Evolutionary conservation across 306 rosid genomes (phyloP).

Genomic region (Vigna radiata): DNA sequence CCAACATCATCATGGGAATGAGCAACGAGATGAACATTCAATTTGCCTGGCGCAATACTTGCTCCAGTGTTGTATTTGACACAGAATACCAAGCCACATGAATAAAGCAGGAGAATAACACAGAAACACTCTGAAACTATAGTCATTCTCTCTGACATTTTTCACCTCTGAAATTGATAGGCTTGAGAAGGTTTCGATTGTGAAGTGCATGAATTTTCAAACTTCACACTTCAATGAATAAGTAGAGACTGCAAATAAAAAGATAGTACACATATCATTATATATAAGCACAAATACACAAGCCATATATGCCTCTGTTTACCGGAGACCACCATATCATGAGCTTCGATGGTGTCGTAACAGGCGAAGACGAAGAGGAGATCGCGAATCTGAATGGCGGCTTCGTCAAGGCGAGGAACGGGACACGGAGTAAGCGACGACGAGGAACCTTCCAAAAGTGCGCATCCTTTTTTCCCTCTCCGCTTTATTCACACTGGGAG

Average conservation of each 20-base stretch:
- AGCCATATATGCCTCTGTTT: constrained; percentile 39
- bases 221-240: not conserved
- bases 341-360: too few relatives aligned
- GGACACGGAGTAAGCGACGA: too few relatives aligned
- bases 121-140: not conserved
- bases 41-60: not conserved
- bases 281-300: constrained; percentile 21
- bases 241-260: too few relatives aligned
- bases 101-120: not conserved
- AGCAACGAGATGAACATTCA: not conserved
- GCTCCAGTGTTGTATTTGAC: constrained; percentile 1
- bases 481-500: too few relatives aligned
- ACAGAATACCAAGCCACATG: not conserved
- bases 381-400: too few relatives aligned
- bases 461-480: too few relatives aligned
- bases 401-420: too few relatives aligned
- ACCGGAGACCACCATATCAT: constrained; percentile 99
- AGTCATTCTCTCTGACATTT: not conserved
- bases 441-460: too few relatives aligned
- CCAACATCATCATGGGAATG: constrained; percentile 16
- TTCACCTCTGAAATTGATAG: not conserved
- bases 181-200: too few relatives aligned
- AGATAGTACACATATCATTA: constrained; percentile 13
- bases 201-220: not conserved
- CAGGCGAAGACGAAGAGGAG: too few relatives aligned